These are phyloP conservation scores for Jasminum sambac DNA, from an alignment of 257 asterid species.

Conservation along the genomic window DNA sequence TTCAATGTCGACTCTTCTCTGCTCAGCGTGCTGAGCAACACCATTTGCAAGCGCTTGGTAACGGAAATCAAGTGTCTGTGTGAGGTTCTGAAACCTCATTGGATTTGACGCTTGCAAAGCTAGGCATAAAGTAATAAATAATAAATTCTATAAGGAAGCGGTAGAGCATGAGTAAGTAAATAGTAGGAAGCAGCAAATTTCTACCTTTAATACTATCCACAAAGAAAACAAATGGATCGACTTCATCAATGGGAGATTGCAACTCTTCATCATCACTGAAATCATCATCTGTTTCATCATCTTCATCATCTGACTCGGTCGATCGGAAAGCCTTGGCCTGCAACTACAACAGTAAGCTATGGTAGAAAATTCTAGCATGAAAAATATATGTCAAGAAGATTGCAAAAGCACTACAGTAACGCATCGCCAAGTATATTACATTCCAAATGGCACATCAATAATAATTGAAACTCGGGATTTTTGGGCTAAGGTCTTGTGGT, in stretches of 20 bases:
- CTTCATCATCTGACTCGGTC: conserved; percentile 57
- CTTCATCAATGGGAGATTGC: conserved; percentile 95
- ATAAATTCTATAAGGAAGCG: conserved; percentile 9
- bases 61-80: conserved; percentile 75
- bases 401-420: conserved; percentile 1
- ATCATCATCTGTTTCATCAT: conserved; percentile 80
- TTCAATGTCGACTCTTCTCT: conserved; percentile 75
- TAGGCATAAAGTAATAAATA: conserved; percentile 22
- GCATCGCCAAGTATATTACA: not conserved
- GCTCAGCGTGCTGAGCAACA: conserved; percentile 93
- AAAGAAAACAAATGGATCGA: conserved; percentile 90
- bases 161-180: conserved; percentile 18
- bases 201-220: conserved; percentile 87
- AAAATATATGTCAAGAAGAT: not conserved
- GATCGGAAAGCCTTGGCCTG: conserved; percentile 90
- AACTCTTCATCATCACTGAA: conserved; percentile 95
- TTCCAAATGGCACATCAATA: not conserved
- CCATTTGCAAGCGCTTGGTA: conserved; percentile 91
- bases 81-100: conserved; percentile 83
- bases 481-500: too few species aligned
- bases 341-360: conserved; percentile 10
- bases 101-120: conserved; percentile 87
- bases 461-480: not conserved
- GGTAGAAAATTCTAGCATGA: not conserved
- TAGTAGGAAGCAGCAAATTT: not conserved